Conservation (phyloP, 345 rosid genomes). For the Noccaea bulbosa region DNA sequence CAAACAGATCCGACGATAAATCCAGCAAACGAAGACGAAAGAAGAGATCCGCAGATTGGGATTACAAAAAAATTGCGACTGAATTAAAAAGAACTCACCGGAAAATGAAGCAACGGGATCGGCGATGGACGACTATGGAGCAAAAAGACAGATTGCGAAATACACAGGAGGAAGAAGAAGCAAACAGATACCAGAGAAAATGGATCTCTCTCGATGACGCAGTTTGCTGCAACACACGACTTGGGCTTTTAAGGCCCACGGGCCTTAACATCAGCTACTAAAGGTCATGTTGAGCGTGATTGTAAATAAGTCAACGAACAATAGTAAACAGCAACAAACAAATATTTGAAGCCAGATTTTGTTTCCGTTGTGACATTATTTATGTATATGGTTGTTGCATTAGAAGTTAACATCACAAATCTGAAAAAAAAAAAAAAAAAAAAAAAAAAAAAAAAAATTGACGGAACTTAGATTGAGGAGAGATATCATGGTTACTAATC, state of each 20-base stretch:
- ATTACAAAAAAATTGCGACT: neutral
- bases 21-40: neutral
- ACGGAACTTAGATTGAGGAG: too few relatives aligned
- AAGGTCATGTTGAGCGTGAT: too few relatives aligned
- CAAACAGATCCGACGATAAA: conserved; percentile 18
- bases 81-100: conserved; percentile 14
- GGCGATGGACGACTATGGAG: conserved; percentile 12
- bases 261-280: neutral
- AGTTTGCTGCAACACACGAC: neutral
- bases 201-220: conserved; percentile 15
- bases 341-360: too few relatives aligned
- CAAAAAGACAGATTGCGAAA: conserved; percentile 6
- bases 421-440: too few relatives aligned
- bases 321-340: too few relatives aligned
- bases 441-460: too few relatives aligned
- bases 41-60: neutral
- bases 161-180: conserved; percentile 10
- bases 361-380: too few relatives aligned
- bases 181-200: conserved; percentile 31
- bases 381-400: too few relatives aligned
- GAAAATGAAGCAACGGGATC: conserved; percentile 22
- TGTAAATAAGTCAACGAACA: neutral
- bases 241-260: neutral
- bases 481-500: too few relatives aligned
- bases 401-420: too few relatives aligned